Conservation (phyloP, 1,284 basidiomycete genomes). For the Sporisorium reilianum region DNA sequence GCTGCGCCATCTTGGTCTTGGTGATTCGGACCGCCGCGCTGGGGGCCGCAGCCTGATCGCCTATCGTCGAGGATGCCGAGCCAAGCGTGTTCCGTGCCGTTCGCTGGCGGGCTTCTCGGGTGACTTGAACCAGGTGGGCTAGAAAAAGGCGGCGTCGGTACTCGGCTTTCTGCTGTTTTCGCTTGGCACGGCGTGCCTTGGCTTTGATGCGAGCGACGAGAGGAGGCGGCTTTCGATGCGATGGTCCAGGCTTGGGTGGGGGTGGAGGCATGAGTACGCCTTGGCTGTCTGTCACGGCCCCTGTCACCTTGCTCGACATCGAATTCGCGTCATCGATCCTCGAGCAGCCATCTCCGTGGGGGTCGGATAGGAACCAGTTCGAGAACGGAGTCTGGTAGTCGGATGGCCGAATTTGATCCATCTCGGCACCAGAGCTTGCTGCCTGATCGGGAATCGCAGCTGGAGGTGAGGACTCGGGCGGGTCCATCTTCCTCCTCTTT, state of each 20-base stretch:
- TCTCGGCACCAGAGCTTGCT: not conserved
- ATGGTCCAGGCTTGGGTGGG: conserved; percentile 24
- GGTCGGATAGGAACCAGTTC: conserved; percentile 4
- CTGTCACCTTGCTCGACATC: not conserved
- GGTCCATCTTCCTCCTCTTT: not conserved
- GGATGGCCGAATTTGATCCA: not conserved
- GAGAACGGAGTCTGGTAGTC: not conserved
- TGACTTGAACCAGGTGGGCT: conserved; percentile 25
- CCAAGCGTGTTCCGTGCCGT: not conserved
- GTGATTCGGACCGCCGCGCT: conserved; percentile 1
- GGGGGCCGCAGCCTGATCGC: not conserved
- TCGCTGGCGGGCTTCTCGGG: conserved; percentile 17
- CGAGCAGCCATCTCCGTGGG: not conserved
- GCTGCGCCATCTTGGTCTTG: conserved; percentile 4
- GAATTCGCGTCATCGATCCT: not conserved
- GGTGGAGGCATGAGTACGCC: conserved; percentile 25
- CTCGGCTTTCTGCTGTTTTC: conserved; percentile 42
- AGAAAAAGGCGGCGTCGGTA: conserved; percentile 36
- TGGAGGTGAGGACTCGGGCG: not conserved
- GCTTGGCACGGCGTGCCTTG: conserved; percentile 33
- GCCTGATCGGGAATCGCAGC: not conserved
- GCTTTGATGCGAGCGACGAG: conserved; percentile 27
- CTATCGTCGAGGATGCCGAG: not conserved
- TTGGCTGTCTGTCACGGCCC: conserved; percentile 6
- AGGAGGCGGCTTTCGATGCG: conserved; percentile 27